A percentile compares a stretch with the other conserved stretches of the same genome.
phyloP scores from a whole-genome alignment of 495 filamentous ascomycete genomes.

The Xanthoparmelia taractica region DNA sequence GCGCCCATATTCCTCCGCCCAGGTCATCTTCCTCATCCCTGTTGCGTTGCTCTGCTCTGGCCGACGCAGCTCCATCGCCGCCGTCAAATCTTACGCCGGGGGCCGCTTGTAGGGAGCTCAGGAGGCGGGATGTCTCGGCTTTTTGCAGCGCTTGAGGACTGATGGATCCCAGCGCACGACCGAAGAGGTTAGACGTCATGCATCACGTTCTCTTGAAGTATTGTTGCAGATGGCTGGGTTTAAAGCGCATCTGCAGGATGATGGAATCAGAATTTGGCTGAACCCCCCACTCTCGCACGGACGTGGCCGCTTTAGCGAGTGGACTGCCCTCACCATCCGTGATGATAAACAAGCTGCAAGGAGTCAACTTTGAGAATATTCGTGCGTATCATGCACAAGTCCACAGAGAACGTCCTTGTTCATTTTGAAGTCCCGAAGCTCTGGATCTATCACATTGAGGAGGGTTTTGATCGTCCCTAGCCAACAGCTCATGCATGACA shows the following conservation, averaged over 20 bases:
- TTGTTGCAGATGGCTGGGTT: neutral
- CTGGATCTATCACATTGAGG: too few species aligned
- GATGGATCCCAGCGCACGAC: constrained; percentile 59
- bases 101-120: constrained; percentile 53
- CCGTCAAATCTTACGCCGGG: constrained; percentile 61
- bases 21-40: constrained; percentile 21
- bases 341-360: too few species aligned
- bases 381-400: too few species aligned
- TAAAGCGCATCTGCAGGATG: neutral
- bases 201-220: constrained; percentile 29
- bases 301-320: too few species aligned
- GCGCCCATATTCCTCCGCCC: constrained; percentile 48
- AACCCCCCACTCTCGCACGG: too few species aligned
- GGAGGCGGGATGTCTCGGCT: constrained; percentile 52
- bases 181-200: constrained; percentile 76
- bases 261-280: too few species aligned
- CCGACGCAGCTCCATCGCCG: constrained; percentile 34
- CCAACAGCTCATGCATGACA: too few species aligned
- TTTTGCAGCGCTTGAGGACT: constrained; percentile 53
- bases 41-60: constrained; percentile 16
- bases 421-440: too few species aligned
- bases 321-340: too few species aligned
- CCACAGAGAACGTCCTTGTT: too few species aligned
- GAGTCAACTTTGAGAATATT: too few species aligned
- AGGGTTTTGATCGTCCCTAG: too few species aligned